These are phyloP conservation scores for Lasiosphaeriaceae sp. DNA, from an alignment of 495 filamentous ascomycete genomes.

Conservation along the genomic window DNA sequence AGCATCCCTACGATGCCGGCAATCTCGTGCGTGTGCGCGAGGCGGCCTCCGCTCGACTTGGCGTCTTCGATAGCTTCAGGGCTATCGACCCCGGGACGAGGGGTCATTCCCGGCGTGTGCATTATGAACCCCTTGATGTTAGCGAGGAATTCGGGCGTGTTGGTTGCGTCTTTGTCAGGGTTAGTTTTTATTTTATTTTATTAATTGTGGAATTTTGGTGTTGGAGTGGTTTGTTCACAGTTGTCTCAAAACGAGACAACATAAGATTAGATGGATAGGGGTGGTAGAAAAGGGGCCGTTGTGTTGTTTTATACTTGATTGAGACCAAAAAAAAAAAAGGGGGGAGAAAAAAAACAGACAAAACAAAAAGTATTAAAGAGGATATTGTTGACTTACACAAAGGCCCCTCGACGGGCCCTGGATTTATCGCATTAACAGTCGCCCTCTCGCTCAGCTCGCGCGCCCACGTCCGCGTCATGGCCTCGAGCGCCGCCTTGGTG, in stretches of 20 bases:
- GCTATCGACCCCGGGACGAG: constrained; percentile 53
- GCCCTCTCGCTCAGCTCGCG: constrained; percentile 71
- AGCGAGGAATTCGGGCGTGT: constrained; percentile 37
- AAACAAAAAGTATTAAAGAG: too few species aligned
- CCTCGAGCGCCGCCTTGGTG: constrained; percentile 83
- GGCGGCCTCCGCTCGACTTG: constrained; percentile 59
- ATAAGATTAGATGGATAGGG: too few species aligned
- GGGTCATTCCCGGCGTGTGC: constrained; percentile 61
- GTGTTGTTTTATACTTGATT: too few species aligned
- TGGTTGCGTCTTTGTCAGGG: constrained; percentile 21
- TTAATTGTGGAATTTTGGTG: too few species aligned
- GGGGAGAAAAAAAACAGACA: too few species aligned
- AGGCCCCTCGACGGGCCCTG: constrained; percentile 79
- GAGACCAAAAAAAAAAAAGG: too few species aligned
- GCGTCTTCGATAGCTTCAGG: constrained; percentile 57
- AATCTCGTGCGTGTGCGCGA: constrained; percentile 70
- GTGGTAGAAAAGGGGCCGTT: too few species aligned
- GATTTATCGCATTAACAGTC: constrained; percentile 87
- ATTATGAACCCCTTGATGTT: constrained; percentile 53
- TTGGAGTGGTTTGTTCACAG: too few species aligned
- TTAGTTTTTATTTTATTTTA: too few species aligned
- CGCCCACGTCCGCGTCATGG: constrained; percentile 90
- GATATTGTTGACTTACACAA: too few species aligned
- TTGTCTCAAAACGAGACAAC: too few species aligned
- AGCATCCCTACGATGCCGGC: constrained; percentile 85